Percentiles rank a stretch among this genome's conserved stretches.
phyloP scores from a whole-genome alignment of 495 filamentous ascomycete species.

The Oidiodendron maius region DNA sequence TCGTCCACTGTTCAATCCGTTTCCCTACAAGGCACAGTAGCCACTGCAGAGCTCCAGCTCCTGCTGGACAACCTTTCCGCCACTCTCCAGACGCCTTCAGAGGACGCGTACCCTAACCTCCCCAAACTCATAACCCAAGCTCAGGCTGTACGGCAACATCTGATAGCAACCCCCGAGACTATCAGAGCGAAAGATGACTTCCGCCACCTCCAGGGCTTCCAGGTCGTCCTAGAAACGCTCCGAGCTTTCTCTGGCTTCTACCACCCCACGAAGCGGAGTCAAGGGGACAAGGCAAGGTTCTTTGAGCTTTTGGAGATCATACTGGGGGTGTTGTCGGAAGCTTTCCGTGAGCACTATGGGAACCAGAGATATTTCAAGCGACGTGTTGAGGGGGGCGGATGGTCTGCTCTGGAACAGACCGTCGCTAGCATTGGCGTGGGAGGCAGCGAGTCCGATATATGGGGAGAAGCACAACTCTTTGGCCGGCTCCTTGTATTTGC shows the following conservation, averaged over 20 bases:
- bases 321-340: conserved; percentile 67
- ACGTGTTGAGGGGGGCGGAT: conserved; percentile 67
- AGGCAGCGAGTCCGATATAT: conserved; percentile 49
- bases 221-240: conserved; percentile 61
- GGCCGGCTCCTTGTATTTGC: conserved; percentile 79
- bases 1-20: conserved; percentile 56
- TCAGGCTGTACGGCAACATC: conserved; percentile 38
- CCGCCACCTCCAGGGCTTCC: conserved; percentile 75
- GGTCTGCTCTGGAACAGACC: conserved; percentile 66
- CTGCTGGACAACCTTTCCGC: conserved; percentile 48
- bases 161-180: conserved; percentile 37
- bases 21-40: conserved; percentile 46
- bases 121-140: conserved; percentile 32
- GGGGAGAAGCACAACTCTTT: conserved; percentile 70
- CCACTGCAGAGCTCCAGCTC: conserved; percentile 53
- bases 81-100: conserved; percentile 14
- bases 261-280: conserved; percentile 51
- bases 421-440: conserved; percentile 56
- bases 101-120: conserved; percentile 33
- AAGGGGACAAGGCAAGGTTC: conserved; percentile 52
- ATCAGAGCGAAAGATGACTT: conserved; percentile 66
- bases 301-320: conserved; percentile 65
- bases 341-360: conserved; percentile 73
- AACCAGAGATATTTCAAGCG: conserved; percentile 82
- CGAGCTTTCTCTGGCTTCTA: conserved; percentile 67